phyloP scores from a whole-genome alignment of 208 protist genomes.

The Wallacemonas sp. region DNA sequence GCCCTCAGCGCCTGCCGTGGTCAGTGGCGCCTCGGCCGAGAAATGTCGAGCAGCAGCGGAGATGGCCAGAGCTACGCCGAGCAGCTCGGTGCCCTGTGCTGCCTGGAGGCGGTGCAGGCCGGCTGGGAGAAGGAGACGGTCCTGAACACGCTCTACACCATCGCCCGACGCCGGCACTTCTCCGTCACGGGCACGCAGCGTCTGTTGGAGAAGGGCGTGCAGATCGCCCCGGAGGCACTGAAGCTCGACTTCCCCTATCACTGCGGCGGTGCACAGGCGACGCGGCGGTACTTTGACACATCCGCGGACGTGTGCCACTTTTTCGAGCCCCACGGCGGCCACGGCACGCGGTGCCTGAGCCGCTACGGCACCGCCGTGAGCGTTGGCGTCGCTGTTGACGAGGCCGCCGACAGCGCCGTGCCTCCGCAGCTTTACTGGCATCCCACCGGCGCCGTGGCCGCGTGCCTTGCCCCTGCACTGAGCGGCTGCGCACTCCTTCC shows the following conservation, averaged over 20 bases:
- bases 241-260: constrained; percentile 82
- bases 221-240: constrained; percentile 51
- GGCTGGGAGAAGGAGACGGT: constrained; percentile 20
- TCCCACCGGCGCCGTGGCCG: constrained; percentile 65
- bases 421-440: constrained; percentile 70
- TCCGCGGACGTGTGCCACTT: constrained; percentile 43
- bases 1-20: constrained; percentile 42
- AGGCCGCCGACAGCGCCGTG: constrained; percentile 14
- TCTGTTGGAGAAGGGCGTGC: constrained; percentile 43
- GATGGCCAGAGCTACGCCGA: not conserved
- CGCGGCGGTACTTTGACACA: constrained; percentile 76
- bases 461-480: constrained; percentile 69
- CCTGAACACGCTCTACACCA: constrained; percentile 52
- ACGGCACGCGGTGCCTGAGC: constrained; percentile 68
- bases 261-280: constrained; percentile 65
- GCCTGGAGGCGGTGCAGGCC: constrained; percentile 51
- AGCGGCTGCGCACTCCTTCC: constrained; percentile 48
- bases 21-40: constrained; percentile 21
- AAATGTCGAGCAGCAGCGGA: not conserved
- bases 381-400: constrained; percentile 52
- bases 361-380: constrained; percentile 76
- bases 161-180: constrained; percentile 53
- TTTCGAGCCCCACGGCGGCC: constrained; percentile 31
- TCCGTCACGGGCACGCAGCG: constrained; percentile 46
- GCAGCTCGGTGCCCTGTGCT: constrained; percentile 51